Conservation (phyloP, 2,329 filamentous ascomycete species). For the Ambrosiella beaveri region DNA sequence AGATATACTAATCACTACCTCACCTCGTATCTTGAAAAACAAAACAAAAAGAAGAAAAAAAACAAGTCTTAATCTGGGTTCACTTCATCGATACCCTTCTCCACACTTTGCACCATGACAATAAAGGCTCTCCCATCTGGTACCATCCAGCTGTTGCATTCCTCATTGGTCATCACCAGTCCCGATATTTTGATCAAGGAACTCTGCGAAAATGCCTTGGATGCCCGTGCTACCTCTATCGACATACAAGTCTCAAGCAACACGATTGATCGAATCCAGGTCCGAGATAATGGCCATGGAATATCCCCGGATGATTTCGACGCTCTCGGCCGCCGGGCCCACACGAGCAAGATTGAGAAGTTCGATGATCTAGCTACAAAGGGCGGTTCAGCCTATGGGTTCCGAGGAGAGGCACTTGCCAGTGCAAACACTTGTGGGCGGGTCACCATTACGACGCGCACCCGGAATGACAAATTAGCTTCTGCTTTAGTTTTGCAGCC, state of each 20-base stretch:
- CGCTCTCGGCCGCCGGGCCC: constrained; percentile 44
- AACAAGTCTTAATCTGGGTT: no score
- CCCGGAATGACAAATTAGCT: constrained; percentile 42
- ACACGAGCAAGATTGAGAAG: constrained; percentile 56
- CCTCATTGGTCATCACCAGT: constrained; percentile 41
- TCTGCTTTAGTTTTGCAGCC: constrained; percentile 27
- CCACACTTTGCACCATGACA: neutral
- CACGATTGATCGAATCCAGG: constrained; percentile 50
- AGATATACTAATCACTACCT: no score
- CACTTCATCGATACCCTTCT: no score
- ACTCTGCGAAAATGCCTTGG: constrained; percentile 60
- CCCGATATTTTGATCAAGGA: constrained; percentile 53
- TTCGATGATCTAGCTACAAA: constrained; percentile 43
- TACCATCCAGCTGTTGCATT: constrained; percentile 39
- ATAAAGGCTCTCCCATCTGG: constrained; percentile 32
- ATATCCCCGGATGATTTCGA: constrained; percentile 46
- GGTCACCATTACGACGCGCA: constrained; percentile 46
- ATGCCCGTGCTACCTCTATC: constrained; percentile 49
- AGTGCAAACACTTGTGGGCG: constrained; percentile 43
- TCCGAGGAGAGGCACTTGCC: constrained; percentile 58
- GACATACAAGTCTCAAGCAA: constrained; percentile 48
- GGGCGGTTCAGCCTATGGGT: constrained; percentile 48
- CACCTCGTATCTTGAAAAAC: no score
- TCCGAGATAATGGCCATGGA: constrained; percentile 58
- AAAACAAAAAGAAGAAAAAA: no score